A percentile compares a stretch with the other conserved stretches of the same genome.
phyloP scores from a whole-genome alignment of 208 protist species.

The Trypanosoma melophagium region DNA sequence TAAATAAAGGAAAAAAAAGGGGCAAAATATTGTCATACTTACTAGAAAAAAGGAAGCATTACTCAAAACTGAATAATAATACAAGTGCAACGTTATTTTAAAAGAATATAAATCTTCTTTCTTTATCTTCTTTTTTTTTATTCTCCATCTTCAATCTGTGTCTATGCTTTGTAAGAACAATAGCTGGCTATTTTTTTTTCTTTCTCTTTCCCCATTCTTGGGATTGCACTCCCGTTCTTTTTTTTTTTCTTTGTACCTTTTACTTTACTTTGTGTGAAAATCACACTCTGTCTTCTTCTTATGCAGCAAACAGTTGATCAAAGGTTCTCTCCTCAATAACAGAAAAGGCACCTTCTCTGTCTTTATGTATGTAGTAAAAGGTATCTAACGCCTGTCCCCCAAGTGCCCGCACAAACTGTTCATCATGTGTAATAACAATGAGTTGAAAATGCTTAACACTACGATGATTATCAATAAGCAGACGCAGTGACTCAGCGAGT shows the following conservation, averaged over 20 bases:
- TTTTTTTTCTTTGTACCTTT: constrained; percentile 10
- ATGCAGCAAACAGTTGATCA: constrained; percentile 77
- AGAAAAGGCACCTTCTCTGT: constrained; percentile 87
- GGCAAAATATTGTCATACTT: no score
- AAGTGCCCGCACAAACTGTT: constrained; percentile 96
- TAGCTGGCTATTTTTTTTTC: constrained; percentile 10
- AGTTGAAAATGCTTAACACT: constrained; percentile 96
- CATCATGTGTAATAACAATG: constrained; percentile 99
- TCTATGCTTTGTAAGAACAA: no score
- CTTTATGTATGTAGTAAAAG: constrained; percentile 91
- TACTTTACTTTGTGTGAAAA: constrained; percentile 9
- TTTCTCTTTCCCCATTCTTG: constrained; percentile 15
- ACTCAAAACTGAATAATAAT: no score
- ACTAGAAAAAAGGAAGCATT: no score
- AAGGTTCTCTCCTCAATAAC: constrained; percentile 89
- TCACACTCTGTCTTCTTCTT: not conserved
- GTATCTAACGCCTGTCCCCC: constrained; percentile 78
- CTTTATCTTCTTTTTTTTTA: no score
- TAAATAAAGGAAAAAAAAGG: no score
- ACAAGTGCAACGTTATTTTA: no score
- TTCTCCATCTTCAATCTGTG: no score
- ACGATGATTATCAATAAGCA: constrained; percentile 81
- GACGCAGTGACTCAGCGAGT: constrained; percentile 75
- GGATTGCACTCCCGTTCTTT: not conserved
- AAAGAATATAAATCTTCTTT: no score